Percentiles rank a stretch among this genome's conserved stretches.
Evolutionary conservation across 208 protist species (phyloP).

Genomic region (Leishmania tarentolae): DNA sequence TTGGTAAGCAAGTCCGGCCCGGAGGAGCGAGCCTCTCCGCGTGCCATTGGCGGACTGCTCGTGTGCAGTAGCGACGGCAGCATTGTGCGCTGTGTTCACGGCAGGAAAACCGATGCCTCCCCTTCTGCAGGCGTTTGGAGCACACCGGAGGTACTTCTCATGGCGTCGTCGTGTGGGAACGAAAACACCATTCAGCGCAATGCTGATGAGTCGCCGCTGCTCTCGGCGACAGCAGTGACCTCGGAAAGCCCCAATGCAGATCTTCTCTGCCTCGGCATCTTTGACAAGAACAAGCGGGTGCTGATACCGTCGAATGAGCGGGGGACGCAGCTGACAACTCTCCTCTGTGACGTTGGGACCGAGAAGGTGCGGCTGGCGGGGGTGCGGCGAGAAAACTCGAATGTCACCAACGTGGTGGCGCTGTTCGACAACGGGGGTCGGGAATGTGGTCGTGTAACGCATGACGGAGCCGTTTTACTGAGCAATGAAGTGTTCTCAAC

Average conservation of each 20-base stretch:
- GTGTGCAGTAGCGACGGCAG: slow-evolving; percentile 20
- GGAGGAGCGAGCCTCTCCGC: neutral
- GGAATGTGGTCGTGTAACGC: slow-evolving; percentile 21
- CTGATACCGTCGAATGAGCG: slow-evolving; percentile 15
- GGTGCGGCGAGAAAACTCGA: neutral
- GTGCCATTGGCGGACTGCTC: neutral
- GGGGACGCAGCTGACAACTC: neutral
- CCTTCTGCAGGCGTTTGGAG: neutral
- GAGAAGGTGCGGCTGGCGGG: slow-evolving; percentile 20
- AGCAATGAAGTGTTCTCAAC: too few species aligned
- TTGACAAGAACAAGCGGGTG: slow-evolving; percentile 10
- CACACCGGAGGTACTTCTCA: slow-evolving; percentile 7
- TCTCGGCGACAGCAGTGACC: neutral
- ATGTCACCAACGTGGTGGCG: neutral
- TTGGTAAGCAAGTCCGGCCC: neutral
- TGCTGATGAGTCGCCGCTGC: slow-evolving; percentile 4
- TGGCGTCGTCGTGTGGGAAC: neutral
- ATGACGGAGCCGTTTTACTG: slow-evolving; percentile 12
- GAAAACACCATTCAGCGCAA: slow-evolving; percentile 8
- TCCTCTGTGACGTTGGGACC: slow-evolving; percentile 20
- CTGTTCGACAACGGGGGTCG: slow-evolving; percentile 27
- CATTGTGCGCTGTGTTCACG: slow-evolving; percentile 7
- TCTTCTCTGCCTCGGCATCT: slow-evolving; percentile 21
- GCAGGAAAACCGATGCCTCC: too few species aligned
- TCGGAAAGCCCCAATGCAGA: slow-evolving; percentile 11